Base-by-base conservation (phyloP, 768 basidiomycete species). In the Phallus indusiatus region DNA sequence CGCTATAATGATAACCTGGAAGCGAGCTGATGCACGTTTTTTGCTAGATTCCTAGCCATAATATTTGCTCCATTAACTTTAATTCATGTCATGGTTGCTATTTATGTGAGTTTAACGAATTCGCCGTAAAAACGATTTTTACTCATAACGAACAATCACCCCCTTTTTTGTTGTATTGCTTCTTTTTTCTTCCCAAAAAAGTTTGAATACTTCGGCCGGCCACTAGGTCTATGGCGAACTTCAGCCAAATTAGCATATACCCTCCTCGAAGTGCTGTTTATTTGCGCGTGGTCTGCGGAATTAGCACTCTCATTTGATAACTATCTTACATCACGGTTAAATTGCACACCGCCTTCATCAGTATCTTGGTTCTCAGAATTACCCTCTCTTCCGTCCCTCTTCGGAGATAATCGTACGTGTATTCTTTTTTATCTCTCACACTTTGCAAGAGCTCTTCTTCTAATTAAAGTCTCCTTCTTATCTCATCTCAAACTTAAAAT, bases 161-260 rank as follows among this genome's bases (percentile, higher is more conserved):
- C 63, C 12, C 64, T 37, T 10, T 52, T 65, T 34, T 49, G 54
- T 47, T n/a, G n/a, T n/a, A n/a, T n/a, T n/a, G n/a, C n/a, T 59
- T 63, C 35, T 57, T 64, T 35, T 52, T 53, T 22, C 59, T 63
- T 61, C 64, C 62, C 55, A 66, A 70, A 58, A 22, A 67, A 94
- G 91, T 77, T 93, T 59, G 93, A 95, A 72, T 96, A 96, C 72
- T 94, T 94, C 67, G 88, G 93, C 46, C 83, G 87, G 36, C 93
- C 94, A 6, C 74, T 95, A 21, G 94, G 93, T n/a, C 75, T 95
- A 33, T 95, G 94, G 94, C 79, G 81, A 54, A 92, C 93, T 34
- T 90, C 90, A 34, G 83, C 77, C 53, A 94, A 94, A 71, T 80
- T 94, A 37, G 82, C 87, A 2, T 86, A 94, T 67, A 94, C 92